Conservation (phyloP, 768 basidiomycete genomes). For the Amanita pallidorosea region DNA sequence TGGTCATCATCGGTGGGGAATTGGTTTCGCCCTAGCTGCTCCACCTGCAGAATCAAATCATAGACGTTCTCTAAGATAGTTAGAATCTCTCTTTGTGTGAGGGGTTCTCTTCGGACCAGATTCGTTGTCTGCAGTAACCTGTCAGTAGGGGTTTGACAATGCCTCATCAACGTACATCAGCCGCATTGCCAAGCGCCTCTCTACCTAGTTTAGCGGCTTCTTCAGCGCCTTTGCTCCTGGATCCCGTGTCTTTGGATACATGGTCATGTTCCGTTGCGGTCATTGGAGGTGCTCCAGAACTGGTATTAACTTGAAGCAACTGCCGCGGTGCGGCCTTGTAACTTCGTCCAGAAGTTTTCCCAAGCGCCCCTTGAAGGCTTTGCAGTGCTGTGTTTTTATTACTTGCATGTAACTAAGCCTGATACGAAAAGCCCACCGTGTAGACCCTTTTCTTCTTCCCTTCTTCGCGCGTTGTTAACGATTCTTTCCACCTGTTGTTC, state of each 20-base stretch:
- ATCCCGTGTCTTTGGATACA: constrained; percentile 41
- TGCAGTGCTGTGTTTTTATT: constrained; percentile 38
- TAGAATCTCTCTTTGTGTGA: constrained; percentile 71
- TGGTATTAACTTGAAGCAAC: constrained; percentile 77
- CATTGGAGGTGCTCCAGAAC: constrained; percentile 31
- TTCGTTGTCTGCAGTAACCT: constrained; percentile 38
- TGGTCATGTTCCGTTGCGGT: constrained; percentile 33
- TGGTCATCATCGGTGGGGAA: constrained; percentile 53
- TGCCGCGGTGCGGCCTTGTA: constrained; percentile 96
- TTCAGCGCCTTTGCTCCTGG: constrained; percentile 46
- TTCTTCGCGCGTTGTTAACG: constrained; percentile 79
- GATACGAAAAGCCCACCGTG: constrained; percentile 27
- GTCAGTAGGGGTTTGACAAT: not conserved
- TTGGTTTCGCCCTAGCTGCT: constrained; percentile 76
- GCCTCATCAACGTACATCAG: constrained; percentile 29
- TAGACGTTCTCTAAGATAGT: constrained; percentile 77
- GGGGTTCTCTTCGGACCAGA: constrained; percentile 56
- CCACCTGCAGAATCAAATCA: constrained; percentile 72
- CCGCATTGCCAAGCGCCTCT: constrained; percentile 55
- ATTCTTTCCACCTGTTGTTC: constrained; percentile 93
- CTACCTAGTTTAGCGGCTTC: constrained; percentile 70
- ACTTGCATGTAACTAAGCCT: not conserved
- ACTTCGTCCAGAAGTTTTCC: constrained; percentile 87
- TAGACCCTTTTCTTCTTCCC: constrained; percentile 77
- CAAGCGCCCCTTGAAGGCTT: constrained; percentile 86